Evolutionary conservation across 106 monocot species (phyloP).

Genomic region (Xerophyta viscosa): DNA sequence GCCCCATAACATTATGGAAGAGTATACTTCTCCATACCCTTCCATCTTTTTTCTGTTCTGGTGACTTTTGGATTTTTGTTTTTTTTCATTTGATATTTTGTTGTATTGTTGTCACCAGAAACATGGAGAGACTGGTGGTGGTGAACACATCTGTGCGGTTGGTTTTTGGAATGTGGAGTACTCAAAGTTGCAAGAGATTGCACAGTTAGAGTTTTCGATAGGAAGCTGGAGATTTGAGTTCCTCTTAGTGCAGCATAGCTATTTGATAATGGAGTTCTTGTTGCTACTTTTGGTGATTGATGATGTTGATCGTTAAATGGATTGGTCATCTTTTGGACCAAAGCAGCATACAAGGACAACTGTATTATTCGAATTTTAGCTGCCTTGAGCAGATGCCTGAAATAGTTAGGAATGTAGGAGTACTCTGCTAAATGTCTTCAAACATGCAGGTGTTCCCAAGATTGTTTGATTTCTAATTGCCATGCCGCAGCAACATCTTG

Average conservation of each 20-base stretch:
- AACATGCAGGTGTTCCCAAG: background rate
- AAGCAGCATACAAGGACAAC: background rate
- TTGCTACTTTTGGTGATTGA: background rate
- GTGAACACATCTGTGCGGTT: background rate
- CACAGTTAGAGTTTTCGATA: background rate
- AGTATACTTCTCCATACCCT: background rate
- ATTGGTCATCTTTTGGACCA: background rate
- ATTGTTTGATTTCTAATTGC: background rate
- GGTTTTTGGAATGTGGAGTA: background rate
- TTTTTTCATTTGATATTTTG: conserved; percentile 2
- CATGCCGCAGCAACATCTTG: background rate
- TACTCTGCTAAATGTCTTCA: conserved; percentile 2
- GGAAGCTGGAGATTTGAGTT: background rate
- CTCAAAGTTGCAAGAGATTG: background rate
- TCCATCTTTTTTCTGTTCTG: background rate
- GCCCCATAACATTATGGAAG: background rate
- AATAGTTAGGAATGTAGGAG: background rate
- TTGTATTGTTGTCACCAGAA: conserved; percentile 3
- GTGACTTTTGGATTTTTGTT: background rate
- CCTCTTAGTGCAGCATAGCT: background rate
- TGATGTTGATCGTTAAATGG: background rate
- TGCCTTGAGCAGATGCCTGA: conserved; percentile 1
- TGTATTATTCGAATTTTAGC: background rate
- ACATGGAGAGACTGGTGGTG: background rate
- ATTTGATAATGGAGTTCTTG: conserved; percentile 2